Evolutionary conservation across 73 alveolate genomes (phyloP), one percentile per base, ranked within the genome.

Genomic region (Uronychia setigera): DNA sequence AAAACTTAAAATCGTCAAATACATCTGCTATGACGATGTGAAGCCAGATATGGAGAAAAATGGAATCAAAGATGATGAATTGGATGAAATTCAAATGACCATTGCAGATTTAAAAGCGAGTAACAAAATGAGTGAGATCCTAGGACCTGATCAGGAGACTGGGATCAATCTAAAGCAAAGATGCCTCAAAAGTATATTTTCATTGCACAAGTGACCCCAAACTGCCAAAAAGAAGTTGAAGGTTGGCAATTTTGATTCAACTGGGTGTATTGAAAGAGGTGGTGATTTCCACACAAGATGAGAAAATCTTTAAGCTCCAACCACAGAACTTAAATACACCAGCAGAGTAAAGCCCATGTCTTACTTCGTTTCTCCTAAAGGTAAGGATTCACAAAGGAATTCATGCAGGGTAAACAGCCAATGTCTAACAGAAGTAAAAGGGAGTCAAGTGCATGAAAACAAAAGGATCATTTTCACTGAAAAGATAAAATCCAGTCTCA

Each of bases 21-120:
- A 87, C 46, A 59, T 75, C n/a, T 80, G 89, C 67, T 33, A 75
- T 35, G 93, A 87, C 77, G 93, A 87, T 60, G 28, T 87, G 74
- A 31, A 35, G 77, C 29, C 58, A 33, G 88, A 80, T 1, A 82
- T 80, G 29, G 77, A 59, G 29, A 77, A 60, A 26, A 81, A 60
- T 9, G 29, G 35, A 25, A 67, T 74, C 0, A 28, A 5, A 11
- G 67, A 46, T 46, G 67, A 87, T 60, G 81, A 74, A 0, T 81
- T 32, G 58, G 74, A 80, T 29, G 11, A 32, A 11, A 60, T 81
- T n/a, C 32, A 35, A 81, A 33, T 74, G 89, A 27, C 67, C 34
- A 79, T 77, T 26, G 80, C 31, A 30, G 88, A 80, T 35, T 28
- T 34, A 0, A 28, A 79, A 60, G 59, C 46, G 11, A 80, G 80